Percentiles rank a stretch among this genome's conserved stretches.
Conservation (phyloP, 2,329 filamentous ascomycete genomes). For the Moelleriella libera region DNA sequence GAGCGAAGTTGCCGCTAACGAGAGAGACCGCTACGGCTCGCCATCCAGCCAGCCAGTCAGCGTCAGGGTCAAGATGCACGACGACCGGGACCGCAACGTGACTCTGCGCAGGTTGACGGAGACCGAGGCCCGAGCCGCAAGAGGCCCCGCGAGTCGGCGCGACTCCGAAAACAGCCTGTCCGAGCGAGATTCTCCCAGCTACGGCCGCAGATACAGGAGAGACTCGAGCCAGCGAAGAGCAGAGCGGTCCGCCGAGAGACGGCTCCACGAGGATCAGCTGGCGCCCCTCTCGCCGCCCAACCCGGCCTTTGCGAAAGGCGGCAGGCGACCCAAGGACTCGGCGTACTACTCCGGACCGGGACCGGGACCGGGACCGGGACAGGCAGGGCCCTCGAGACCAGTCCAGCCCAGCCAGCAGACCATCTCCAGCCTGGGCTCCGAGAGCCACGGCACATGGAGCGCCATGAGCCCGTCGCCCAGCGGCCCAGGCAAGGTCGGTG, state of each 20-base stretch:
- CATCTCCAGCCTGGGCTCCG: slow-evolving; percentile 33
- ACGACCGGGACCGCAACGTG: slow-evolving; percentile 45
- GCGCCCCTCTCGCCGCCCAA: slow-evolving; percentile 38
- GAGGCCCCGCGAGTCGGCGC: slow-evolving; percentile 25
- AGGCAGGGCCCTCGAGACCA: slow-evolving; percentile 27
- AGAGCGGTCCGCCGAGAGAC: slow-evolving; percentile 31
- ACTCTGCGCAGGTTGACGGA: slow-evolving; percentile 48
- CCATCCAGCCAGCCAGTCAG: slow-evolving; percentile 34
- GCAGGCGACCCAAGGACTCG: slow-evolving; percentile 39
- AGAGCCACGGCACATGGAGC: slow-evolving; percentile 40
- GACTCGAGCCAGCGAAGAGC: slow-evolving; percentile 31
- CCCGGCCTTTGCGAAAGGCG: slow-evolving; percentile 38
- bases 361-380: neutral
- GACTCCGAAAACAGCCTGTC: slow-evolving; percentile 43
- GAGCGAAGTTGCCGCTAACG: slow-evolving; percentile 27
- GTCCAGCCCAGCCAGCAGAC: slow-evolving; percentile 21
- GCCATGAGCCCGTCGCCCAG: slow-evolving; percentile 33
- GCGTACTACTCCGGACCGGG: slow-evolving; percentile 42
- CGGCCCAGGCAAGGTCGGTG: slow-evolving; percentile 18
- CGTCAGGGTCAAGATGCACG: slow-evolving; percentile 45
- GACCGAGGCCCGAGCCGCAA: slow-evolving; percentile 35
- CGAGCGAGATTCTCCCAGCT: slow-evolving; percentile 36
- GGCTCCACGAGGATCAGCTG: slow-evolving; percentile 24
- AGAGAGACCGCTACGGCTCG: slow-evolving; percentile 24
- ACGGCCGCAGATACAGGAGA: slow-evolving; percentile 35